A percentile compares a stretch with the other conserved stretches of the same genome.
These are phyloP conservation scores for Populus simonii DNA, from an alignment of 345 rosid species.

Conservation along the genomic window DNA sequence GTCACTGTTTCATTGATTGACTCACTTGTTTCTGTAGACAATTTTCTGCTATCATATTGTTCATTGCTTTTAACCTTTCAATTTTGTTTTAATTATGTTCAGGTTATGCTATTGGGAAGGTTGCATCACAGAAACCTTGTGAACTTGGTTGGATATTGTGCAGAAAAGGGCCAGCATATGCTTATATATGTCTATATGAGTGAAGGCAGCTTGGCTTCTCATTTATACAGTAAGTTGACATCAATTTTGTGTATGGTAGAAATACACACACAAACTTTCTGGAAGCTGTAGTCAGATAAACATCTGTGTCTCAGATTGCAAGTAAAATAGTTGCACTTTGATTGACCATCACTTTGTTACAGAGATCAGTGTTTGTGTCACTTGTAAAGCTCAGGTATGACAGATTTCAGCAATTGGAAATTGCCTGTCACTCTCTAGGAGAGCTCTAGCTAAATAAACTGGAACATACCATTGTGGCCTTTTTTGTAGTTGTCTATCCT, in stretches of 20 bases:
- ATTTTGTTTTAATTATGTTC: constrained; percentile 14
- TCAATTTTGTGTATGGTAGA: constrained; percentile 9
- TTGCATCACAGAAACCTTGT: constrained; percentile 95
- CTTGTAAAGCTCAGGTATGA: constrained; percentile 4
- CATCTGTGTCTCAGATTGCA: not conserved
- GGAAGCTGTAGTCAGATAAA: not conserved
- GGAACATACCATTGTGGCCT: not conserved
- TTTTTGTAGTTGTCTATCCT: not conserved
- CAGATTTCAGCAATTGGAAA: constrained; percentile 2
- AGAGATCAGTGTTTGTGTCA: constrained; percentile 1
- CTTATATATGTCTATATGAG: constrained; percentile 96
- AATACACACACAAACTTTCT: constrained; percentile 3
- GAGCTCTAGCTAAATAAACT: not conserved
- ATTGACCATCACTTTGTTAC: not conserved
- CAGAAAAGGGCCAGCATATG: constrained; percentile 93
- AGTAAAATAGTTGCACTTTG: not conserved
- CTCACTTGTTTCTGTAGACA: not conserved
- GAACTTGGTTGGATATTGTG: constrained; percentile 93
- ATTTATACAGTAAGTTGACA: constrained; percentile 73
- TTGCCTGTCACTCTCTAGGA: not conserved
- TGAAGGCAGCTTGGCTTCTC: constrained; percentile 95
- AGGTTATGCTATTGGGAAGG: constrained; percentile 95
- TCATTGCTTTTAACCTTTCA: constrained; percentile 1
- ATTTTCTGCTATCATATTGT: not conserved
- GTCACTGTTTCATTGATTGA: not conserved